These are phyloP conservation scores for Ceriops tagal DNA, from an alignment of 345 rosid species.

Conservation along the genomic window DNA sequence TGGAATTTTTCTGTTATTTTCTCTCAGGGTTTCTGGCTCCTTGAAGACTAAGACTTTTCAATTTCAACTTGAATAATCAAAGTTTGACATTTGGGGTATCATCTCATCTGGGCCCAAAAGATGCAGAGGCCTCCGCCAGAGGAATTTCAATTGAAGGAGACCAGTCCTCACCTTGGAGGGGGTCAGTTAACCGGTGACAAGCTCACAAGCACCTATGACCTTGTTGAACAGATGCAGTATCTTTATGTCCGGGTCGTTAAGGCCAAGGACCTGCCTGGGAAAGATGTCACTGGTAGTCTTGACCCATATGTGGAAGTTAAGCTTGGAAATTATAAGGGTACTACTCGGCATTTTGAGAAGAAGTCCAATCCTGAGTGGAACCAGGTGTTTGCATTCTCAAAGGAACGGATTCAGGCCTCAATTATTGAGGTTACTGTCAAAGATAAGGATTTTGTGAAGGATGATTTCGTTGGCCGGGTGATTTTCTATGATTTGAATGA, in stretches of 20 bases:
- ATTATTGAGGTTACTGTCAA: conserved; percentile 69
- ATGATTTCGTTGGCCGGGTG: conserved; percentile 67
- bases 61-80: conserved; percentile 7
- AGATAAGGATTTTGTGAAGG: conserved; percentile 78
- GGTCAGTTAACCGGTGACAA: conserved; percentile 68
- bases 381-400: conserved; percentile 92
- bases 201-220: conserved; percentile 71
- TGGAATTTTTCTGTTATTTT: conserved; percentile 13
- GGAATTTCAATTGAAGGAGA: conserved; percentile 69
- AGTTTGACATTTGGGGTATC: conserved; percentile 15
- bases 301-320: conserved; percentile 96
- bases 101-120: conserved; percentile 21
- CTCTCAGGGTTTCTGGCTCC: conserved; percentile 23
- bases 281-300: conserved; percentile 79
- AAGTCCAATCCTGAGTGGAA: conserved; percentile 74
- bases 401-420: conserved; percentile 74
- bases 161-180: conserved; percentile 81
- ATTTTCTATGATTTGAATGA: conserved; percentile 54
- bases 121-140: conserved; percentile 81
- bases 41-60: background rate
- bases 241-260: conserved; percentile 86
- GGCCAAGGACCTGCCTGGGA: conserved; percentile 80
- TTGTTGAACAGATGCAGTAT: conserved; percentile 90
- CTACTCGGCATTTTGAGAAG: conserved; percentile 81
- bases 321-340: conserved; percentile 86